Percentiles rank a stretch among this genome's conserved stretches.
phyloP scores from a whole-genome alignment of 768 basidiomycete species.

The Botryobasidium botryosum region DNA sequence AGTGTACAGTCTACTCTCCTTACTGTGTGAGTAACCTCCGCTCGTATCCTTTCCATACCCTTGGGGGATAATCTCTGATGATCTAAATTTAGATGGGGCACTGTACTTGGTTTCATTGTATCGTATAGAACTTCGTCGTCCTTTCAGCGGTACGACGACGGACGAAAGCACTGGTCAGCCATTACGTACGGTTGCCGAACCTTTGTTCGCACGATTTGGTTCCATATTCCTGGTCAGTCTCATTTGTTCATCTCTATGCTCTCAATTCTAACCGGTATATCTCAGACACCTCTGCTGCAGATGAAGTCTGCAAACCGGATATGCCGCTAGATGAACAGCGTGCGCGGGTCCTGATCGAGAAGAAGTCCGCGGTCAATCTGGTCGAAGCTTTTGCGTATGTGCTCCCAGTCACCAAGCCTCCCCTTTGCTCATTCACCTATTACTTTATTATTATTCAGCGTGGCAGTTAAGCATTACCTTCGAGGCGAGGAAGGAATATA shows the following conservation, averaged over 20 bases:
- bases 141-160: conserved; percentile 40
- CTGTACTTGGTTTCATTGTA: conserved; percentile 58
- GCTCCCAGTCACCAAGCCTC: neutral
- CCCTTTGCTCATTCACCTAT: neutral
- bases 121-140: conserved; percentile 20
- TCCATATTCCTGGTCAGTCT: conserved; percentile 36
- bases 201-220: conserved; percentile 35
- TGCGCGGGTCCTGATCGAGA: conserved; percentile 41
- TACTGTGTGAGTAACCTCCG: conserved; percentile 44
- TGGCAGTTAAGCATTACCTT: conserved; percentile 54
- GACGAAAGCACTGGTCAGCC: conserved; percentile 48
- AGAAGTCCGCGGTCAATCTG: conserved; percentile 51
- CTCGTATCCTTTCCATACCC: too few species aligned
- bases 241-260: neutral
- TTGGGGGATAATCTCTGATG: conserved; percentile 14
- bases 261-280: neutral
- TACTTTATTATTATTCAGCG: conserved; percentile 14
- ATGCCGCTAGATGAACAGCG: too few species aligned
- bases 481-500: conserved; percentile 31
- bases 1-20: conserved; percentile 37
- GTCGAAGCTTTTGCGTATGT: conserved; percentile 38
- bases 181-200: conserved; percentile 24
- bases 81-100: conserved; percentile 29
- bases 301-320: conserved; percentile 17
- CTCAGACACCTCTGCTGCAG: conserved; percentile 11